These are phyloP conservation scores for Penicillium alfredii DNA, from an alignment of 495 filamentous ascomycete genomes.

Conservation along the genomic window DNA sequence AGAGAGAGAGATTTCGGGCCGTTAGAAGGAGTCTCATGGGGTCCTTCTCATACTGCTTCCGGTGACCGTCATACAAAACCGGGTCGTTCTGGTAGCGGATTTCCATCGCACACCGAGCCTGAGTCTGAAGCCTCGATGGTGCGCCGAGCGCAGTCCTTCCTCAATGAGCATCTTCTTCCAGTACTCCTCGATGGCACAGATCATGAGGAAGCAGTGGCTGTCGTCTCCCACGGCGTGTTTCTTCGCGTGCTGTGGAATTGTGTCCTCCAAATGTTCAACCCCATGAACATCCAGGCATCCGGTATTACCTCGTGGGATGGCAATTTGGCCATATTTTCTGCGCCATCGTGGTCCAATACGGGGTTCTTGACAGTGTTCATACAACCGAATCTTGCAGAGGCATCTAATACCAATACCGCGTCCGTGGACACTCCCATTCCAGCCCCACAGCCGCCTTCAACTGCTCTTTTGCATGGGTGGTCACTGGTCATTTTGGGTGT, in stretches of 20 bases:
- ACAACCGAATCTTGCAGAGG: slow-evolving; percentile 2
- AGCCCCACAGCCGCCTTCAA: neutral
- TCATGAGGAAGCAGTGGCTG: slow-evolving; percentile 41
- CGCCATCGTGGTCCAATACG: slow-evolving; percentile 60
- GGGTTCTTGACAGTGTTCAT: slow-evolving; percentile 53
- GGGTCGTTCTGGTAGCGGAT: neutral
- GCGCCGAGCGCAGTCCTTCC: slow-evolving; percentile 53
- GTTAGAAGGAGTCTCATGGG: slow-evolving; percentile 14
- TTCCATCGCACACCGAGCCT: slow-evolving; percentile 13
- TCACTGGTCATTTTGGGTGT: slow-evolving; percentile 16
- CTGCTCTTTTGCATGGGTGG: slow-evolving; percentile 15
- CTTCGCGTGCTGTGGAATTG: slow-evolving; percentile 60
- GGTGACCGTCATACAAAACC: neutral
- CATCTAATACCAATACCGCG: neutral
- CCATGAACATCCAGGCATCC: slow-evolving; percentile 24
- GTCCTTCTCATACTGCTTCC: neutral
- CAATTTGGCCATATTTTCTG: slow-evolving; percentile 7
- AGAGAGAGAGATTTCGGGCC: slow-evolving; percentile 28
- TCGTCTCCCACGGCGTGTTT: slow-evolving; percentile 79
- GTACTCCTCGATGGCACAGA: slow-evolving; percentile 36
- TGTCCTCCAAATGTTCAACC: slow-evolving; percentile 50
- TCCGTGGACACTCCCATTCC: neutral
- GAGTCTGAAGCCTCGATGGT: slow-evolving; percentile 56
- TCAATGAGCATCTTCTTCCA: slow-evolving; percentile 54
- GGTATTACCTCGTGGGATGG: slow-evolving; percentile 5